Conservation (phyloP, 352 stramenopile species). For the Pythium guiyangense region DNA sequence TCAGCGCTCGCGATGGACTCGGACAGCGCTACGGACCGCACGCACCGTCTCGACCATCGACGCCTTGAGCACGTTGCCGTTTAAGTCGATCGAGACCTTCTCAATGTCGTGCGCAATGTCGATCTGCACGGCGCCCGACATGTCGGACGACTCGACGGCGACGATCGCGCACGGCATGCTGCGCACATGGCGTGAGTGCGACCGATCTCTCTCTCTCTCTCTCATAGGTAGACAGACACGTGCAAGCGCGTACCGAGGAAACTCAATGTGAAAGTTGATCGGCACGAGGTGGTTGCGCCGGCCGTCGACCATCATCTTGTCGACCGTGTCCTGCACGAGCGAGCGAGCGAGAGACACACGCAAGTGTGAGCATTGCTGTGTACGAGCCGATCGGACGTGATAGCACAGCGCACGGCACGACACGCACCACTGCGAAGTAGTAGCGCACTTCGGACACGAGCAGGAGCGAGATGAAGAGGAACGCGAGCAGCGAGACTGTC, state of each 20-base stretch:
- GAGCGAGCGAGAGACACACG: no score
- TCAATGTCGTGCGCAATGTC: constrained; percentile 80
- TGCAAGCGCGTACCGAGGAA: constrained; percentile 37
- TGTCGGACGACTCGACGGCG: constrained; percentile 66
- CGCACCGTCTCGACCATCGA: constrained; percentile 42
- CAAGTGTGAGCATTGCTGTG: not conserved
- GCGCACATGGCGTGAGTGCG: not conserved
- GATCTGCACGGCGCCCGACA: constrained; percentile 61
- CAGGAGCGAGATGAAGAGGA: constrained; percentile 59
- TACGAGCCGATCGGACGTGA: no score
- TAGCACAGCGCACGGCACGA: no score
- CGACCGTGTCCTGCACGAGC: constrained; percentile 52
- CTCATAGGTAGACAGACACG: no score
- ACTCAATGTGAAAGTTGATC: constrained; percentile 83
- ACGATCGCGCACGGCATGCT: constrained; percentile 77
- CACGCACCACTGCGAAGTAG: constrained; percentile 56
- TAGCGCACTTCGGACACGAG: constrained; percentile 72
- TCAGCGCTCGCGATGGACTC: no score
- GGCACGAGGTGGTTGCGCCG: constrained; percentile 56
- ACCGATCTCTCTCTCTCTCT: no score
- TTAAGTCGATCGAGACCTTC: constrained; percentile 57
- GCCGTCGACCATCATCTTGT: constrained; percentile 85
- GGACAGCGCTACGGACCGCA: no score
- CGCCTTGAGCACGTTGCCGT: constrained; percentile 40
- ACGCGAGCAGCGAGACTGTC: constrained; percentile 70